Evolutionary conservation across 805 yeast genomes (phyloP), one percentile per base, ranked within the genome.

Genomic region (Candida ficus): DNA sequence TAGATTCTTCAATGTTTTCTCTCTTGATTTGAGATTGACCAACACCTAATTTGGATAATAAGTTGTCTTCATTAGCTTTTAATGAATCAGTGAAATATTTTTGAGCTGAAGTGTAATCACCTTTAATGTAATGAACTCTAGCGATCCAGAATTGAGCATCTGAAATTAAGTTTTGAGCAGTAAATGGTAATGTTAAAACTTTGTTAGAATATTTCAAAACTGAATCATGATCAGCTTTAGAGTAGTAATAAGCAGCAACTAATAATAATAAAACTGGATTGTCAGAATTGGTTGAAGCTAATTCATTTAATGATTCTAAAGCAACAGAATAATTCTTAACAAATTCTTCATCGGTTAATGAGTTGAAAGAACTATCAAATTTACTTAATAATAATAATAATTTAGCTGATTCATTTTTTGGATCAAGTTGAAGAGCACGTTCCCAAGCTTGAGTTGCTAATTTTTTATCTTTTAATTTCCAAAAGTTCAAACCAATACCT

Each of bases 401-500:
- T 37, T 75, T 73, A 3, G 89, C 89, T 44, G 78, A 75, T 14
- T 70, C 57, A 49, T 78, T 78, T 19, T 66, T 56, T 4, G 83
- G 78, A 47, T 83, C 76, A 31, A 91, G 61, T 56, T 81, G 83
- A 25, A 80, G 63, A 2, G 87, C 73, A 54, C 97, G 75, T 46
- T 76, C 74, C 97, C 98, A 93, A 0, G 98, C 83, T 37, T 67
- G 66, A 7, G 73, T 56, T 0, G 99, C 98, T 67, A 87, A 74
- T 38, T 73, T 74, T 47, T 76, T 75, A 59, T 87, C 95, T 38
- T 83, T 83, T 46, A 93, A 66, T 45, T 76, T 76, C 97, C 97
- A 93, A 58, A 81, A 91, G 61, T 97, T 90, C 48, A 93, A 66
- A 27, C 99, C 99, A 45, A 91, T 78, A 22, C 98, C 99, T 45